These are phyloP conservation scores for Suillus alpinus DNA, from an alignment of 768 basidiomycete genomes.

Conservation along the genomic window DNA sequence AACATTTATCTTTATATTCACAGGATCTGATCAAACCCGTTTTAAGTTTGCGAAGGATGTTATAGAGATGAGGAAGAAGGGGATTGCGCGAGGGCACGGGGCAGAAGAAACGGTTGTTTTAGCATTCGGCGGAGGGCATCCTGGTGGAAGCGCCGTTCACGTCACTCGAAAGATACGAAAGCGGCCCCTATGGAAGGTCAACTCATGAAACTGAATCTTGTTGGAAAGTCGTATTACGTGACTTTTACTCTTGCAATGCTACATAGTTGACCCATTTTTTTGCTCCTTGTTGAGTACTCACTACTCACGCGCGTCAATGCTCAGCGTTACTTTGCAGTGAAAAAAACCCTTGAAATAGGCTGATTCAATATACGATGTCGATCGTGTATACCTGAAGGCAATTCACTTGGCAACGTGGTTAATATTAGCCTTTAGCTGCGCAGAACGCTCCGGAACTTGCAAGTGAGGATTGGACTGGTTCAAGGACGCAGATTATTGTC, in stretches of 20 bases:
- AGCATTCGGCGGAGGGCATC: conserved; percentile 74
- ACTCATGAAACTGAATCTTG: conserved; percentile 52
- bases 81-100: conserved; percentile 65
- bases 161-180: conserved; percentile 85
- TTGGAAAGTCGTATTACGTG: conserved; percentile 27
- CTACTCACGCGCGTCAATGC: not conserved
- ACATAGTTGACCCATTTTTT: conserved; percentile 13
- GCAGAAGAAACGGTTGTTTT: conserved; percentile 90
- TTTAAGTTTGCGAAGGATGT: conserved; percentile 93
- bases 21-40: conserved; percentile 80
- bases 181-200: conserved; percentile 79
- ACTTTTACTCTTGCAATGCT: conserved; percentile 17
- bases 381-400: conserved; percentile 12
- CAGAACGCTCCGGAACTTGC: not conserved
- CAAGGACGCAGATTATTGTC: no score
- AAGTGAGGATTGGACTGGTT: no score
- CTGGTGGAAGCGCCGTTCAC: conserved; percentile 75
- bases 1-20: conserved; percentile 17
- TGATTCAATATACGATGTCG: conserved; percentile 5
- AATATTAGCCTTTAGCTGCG: conserved; percentile 26
- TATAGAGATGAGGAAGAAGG: conserved; percentile 78
- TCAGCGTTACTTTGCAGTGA: not conserved
- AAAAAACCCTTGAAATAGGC: not conserved
- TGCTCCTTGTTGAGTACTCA: conserved; percentile 8
- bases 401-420: conserved; percentile 18